Conservation (phyloP, 768 basidiomycete species). For the Suillus placidus region DNA sequence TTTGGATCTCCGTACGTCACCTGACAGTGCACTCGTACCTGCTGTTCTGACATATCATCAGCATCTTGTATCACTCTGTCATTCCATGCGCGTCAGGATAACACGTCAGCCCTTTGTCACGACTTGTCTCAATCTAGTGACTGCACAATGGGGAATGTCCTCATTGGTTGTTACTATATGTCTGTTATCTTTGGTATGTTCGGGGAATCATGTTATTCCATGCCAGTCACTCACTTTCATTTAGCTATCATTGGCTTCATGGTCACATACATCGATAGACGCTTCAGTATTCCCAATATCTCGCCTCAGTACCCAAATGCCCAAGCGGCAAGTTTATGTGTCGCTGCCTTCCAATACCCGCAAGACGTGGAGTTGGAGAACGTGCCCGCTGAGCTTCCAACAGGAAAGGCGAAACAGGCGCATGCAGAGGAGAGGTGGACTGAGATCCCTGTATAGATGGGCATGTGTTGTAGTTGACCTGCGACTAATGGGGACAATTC, state of each 20-base stretch:
- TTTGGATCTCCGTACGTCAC: conserved; percentile 20
- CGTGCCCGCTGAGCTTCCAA: conserved; percentile 16
- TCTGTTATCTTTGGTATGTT: conserved; percentile 30
- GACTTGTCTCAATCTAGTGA: conserved; percentile 29
- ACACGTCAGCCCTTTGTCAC: conserved; percentile 23
- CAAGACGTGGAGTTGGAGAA: conserved; percentile 22
- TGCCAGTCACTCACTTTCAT: background rate
- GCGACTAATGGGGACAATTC: too few species aligned
- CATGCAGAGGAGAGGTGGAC: conserved; percentile 16
- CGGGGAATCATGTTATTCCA: background rate
- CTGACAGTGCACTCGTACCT: background rate
- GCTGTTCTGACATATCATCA: conserved; percentile 8
- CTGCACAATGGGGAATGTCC: conserved; percentile 23
- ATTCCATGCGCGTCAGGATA: conserved; percentile 29
- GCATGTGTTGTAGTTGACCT: background rate
- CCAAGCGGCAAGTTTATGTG: conserved; percentile 32
- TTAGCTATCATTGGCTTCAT: conserved; percentile 26
- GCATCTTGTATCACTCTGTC: conserved; percentile 27
- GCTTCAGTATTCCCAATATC: conserved; percentile 27
- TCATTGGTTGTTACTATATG: conserved; percentile 34
- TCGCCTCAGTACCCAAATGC: conserved; percentile 25
- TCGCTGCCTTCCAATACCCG: conserved; percentile 21
- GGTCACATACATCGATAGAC: conserved; percentile 32
- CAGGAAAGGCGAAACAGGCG: conserved; percentile 15
- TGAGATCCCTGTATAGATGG: conserved; percentile 19